These are phyloP conservation scores for Lasiodiplodia hormozganensis DNA, from an alignment of 2,329 filamentous ascomycete species.

Conservation along the genomic window DNA sequence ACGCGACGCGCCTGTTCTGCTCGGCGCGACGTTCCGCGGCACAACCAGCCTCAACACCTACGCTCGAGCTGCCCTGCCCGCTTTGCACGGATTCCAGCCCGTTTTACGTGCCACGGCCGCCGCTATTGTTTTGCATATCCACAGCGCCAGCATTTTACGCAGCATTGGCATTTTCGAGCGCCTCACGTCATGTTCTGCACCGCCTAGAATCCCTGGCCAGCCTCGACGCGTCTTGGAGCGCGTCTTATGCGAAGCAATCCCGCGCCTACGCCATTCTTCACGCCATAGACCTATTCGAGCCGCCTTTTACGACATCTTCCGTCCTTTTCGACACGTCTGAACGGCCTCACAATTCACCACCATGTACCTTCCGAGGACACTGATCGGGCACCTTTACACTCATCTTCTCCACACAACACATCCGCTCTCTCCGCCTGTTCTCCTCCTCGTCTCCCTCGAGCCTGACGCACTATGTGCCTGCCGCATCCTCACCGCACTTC, in stretches of 20 bases:
- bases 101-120: conserved; percentile 9
- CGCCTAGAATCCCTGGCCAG: conserved; percentile 17
- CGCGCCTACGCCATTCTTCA: not conserved
- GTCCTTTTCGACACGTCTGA: not conserved
- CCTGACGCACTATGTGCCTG: conserved; percentile 95
- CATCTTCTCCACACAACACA: conserved; percentile 87
- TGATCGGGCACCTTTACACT: conserved; percentile 89
- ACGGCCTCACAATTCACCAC: not conserved
- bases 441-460: conserved; percentile 91
- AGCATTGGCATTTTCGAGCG: conserved; percentile 20
- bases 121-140: conserved; percentile 16
- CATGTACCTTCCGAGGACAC: conserved; percentile 93
- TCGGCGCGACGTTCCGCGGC: conserved; percentile 6
- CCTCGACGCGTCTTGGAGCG: conserved; percentile 25
- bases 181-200: conserved; percentile 20
- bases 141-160: conserved; percentile 10
- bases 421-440: conserved; percentile 86
- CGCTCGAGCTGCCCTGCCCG: not conserved
- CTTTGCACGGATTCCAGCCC: conserved; percentile 1
- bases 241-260: conserved; percentile 3
- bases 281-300: not conserved
- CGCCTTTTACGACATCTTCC: not conserved
- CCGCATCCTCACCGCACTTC: conserved; percentile 88
- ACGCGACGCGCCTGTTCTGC: conserved; percentile 20
- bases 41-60: conserved; percentile 9